A percentile compares a stretch with the other conserved stretches of the same genome.
These are phyloP conservation scores for Aphanomyces cochlioides DNA, from an alignment of 352 stramenopile species.

Conservation along the genomic window DNA sequence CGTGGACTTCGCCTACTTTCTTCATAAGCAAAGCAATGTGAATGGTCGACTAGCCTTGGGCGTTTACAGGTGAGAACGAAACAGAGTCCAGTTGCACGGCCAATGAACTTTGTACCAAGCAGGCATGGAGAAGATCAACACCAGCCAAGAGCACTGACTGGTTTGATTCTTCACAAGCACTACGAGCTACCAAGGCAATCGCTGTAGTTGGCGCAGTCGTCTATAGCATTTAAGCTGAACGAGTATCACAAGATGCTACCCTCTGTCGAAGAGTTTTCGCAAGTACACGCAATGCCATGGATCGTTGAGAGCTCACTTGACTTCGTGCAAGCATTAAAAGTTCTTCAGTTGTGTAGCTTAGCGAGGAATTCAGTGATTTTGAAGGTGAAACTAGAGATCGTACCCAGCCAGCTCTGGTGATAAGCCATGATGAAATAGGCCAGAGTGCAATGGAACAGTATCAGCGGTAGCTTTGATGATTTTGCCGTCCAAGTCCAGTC, in stretches of 20 bases:
- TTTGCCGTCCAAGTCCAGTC: slow-evolving; percentile 66
- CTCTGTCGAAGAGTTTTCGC: slow-evolving; percentile 56
- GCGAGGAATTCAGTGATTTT: neutral
- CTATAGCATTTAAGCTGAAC: neutral
- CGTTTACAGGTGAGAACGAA: slow-evolving; percentile 7
- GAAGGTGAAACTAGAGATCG: neutral
- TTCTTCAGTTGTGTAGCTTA: slow-evolving; percentile 49
- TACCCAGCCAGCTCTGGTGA: slow-evolving; percentile 67
- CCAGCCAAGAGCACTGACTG: slow-evolving; percentile 50
- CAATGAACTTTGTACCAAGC: slow-evolving; percentile 41
- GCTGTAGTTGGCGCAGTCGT: neutral
- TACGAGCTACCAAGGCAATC: slow-evolving; percentile 45
- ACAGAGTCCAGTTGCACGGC: slow-evolving; percentile 5
- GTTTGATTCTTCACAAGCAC: slow-evolving; percentile 62
- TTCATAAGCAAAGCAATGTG: slow-evolving; percentile 6
- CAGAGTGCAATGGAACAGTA: slow-evolving; percentile 47
- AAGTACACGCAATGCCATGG: slow-evolving; percentile 59
- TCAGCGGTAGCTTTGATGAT: slow-evolving; percentile 29
- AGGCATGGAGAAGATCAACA: slow-evolving; percentile 50
- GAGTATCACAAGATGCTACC: neutral
- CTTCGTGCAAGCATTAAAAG: slow-evolving; percentile 67
- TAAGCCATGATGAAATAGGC: slow-evolving; percentile 77
- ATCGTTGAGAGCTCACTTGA: slow-evolving; percentile 63
- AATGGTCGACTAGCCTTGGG: slow-evolving; percentile 30
- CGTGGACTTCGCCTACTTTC: slow-evolving; percentile 23